phyloP scores from a whole-genome alignment of 192 early-diverging fungal genomes.

The Globomyces pollinis-pini region DNA sequence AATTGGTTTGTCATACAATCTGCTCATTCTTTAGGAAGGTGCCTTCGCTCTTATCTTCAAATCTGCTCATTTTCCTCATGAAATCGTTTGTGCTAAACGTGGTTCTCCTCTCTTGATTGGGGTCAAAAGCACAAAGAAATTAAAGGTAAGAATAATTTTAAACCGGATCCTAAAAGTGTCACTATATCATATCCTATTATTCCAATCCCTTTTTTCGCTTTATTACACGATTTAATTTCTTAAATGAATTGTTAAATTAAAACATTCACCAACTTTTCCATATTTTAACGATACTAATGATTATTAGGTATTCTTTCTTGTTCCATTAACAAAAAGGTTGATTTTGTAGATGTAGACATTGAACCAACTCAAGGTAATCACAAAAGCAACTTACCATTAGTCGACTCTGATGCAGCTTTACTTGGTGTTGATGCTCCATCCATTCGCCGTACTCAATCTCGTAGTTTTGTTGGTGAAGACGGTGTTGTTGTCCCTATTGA shows the following conservation, averaged over 20 bases:
- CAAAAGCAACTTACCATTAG: neutral
- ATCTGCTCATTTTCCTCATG: conserved; percentile 48
- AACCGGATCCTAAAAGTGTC: neutral
- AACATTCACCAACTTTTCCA: no score
- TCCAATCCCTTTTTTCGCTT: no score
- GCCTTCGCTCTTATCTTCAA: conserved; percentile 59
- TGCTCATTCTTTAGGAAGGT: conserved; percentile 28
- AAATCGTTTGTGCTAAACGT: conserved; percentile 48
- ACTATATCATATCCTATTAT: no score
- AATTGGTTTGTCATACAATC: conserved; percentile 30
- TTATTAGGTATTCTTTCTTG: neutral
- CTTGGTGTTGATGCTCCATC: conserved; percentile 22
- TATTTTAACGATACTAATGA: no score
- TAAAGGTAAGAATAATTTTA: conserved; percentile 41
- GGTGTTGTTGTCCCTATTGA: conserved; percentile 48
- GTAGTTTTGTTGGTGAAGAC: conserved; percentile 52
- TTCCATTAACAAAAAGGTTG: neutral
- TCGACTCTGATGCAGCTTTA: neutral
- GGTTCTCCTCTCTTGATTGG: conserved; percentile 60
- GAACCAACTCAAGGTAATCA: no score
- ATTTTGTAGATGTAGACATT: neutral
- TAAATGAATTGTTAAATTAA: no score
- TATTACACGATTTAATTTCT: no score
- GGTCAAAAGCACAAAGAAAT: conserved; percentile 54
- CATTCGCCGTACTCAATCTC: conserved; percentile 43